These are phyloP conservation scores for Carpinus fangiana DNA, from an alignment of 306 rosid species.

Conservation along the genomic window DNA sequence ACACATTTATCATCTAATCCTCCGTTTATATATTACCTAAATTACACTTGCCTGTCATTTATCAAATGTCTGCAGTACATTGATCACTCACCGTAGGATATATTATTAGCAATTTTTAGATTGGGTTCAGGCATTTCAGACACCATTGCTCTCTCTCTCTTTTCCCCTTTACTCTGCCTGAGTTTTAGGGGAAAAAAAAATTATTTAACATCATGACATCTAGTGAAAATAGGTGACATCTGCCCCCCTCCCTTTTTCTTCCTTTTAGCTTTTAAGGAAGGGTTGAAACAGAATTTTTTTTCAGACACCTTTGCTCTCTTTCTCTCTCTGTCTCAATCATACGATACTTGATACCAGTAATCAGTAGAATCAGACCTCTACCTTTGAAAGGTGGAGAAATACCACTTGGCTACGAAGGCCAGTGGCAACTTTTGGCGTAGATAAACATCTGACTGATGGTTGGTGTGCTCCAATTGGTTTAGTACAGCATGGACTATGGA, in stretches of 20 bases:
- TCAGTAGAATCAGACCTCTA: neutral
- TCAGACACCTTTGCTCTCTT: no score
- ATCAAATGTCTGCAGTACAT: neutral
- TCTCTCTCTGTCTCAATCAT: neutral
- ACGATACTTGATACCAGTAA: neutral
- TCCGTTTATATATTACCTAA: neutral
- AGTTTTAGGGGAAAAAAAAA: neutral
- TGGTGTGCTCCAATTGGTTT: neutral
- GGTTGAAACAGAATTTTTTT: neutral
- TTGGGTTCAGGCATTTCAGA: neutral
- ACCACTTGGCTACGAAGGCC: neutral
- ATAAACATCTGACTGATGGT: neutral
- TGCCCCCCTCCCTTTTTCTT: neutral
- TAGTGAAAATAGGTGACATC: neutral
- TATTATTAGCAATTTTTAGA: no score
- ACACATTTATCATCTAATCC: neutral
- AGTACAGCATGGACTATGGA: neutral
- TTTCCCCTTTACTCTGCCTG: no score
- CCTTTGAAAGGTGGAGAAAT: neutral
- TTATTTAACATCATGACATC: neutral
- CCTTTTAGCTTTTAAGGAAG: neutral
- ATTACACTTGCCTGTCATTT: neutral
- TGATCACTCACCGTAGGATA: neutral
- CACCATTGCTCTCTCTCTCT: neutral
- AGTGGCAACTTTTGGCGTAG: neutral